These are phyloP conservation scores for Azolla pinnata DNA, from an alignment of 75 land plant genomes.

Conservation along the genomic window DNA sequence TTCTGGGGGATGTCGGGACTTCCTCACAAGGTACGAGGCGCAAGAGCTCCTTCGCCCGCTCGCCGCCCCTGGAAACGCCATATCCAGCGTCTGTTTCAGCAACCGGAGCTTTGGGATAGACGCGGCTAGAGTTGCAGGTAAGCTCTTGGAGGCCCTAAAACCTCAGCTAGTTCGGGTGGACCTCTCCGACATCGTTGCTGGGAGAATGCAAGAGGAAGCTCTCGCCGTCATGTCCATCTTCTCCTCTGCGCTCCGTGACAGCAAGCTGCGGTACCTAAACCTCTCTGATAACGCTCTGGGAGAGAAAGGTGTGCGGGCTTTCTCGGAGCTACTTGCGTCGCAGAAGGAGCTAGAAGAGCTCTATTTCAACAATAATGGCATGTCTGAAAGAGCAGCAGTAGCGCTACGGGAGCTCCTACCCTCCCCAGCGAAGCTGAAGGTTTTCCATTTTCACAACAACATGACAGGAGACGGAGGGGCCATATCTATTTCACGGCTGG, in stretches of 20 bases:
- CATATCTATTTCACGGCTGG: conserved; percentile 49
- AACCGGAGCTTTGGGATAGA: conserved; percentile 80
- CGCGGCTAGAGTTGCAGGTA: conserved; percentile 67
- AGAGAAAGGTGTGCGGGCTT: conserved; percentile 93
- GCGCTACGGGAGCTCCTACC: conserved; percentile 71
- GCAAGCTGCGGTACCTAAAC: conserved; percentile 47
- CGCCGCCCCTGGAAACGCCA: conserved; percentile 36
- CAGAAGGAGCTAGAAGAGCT: conserved; percentile 68
- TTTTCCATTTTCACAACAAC: conserved; percentile 82
- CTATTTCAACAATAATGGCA: conserved; percentile 85
- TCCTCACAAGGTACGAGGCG: conserved; percentile 60
- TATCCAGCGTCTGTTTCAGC: conserved; percentile 51
- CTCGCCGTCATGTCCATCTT: conserved; percentile 73
- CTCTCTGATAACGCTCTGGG: conserved; percentile 95
- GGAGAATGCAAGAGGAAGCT: conserved; percentile 86
- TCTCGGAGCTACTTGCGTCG: conserved; percentile 66
- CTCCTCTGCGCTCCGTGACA: conserved; percentile 60
- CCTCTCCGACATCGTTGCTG: conserved; percentile 85
- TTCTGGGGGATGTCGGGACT: conserved; percentile 50
- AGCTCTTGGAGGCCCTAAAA: conserved; percentile 48
- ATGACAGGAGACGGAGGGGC: conserved; percentile 98
- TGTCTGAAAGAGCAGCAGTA: conserved; percentile 78
- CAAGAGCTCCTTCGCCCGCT: conserved; percentile 54
- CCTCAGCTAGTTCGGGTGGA: conserved; percentile 58
- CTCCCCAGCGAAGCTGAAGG: conserved; percentile 50